These are phyloP conservation scores for Rachicladosporium sp. DNA, from an alignment of 2,329 filamentous ascomycete species.

Conservation along the genomic window DNA sequence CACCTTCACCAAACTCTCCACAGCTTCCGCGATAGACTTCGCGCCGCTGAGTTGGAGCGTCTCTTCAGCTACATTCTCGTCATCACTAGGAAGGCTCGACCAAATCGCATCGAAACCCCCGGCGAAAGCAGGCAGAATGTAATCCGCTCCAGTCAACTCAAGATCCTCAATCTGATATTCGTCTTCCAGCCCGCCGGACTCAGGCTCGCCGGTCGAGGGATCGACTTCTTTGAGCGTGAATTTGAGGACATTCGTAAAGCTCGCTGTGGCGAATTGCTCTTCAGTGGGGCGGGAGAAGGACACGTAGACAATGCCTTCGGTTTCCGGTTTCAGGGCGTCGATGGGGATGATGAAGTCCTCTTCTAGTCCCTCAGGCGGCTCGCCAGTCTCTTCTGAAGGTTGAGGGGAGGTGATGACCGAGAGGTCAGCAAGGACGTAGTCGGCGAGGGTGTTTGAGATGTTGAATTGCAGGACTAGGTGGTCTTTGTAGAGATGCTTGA, in stretches of 20 bases:
- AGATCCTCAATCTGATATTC: conserved; percentile 96
- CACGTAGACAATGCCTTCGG: conserved; percentile 88
- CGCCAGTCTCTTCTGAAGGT: conserved; percentile 78
- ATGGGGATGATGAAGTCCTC: conserved; percentile 92
- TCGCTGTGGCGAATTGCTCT: conserved; percentile 66
- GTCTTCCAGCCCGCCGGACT: conserved; percentile 87
- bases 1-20: conserved; percentile 74
- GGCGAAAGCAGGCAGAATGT: conserved; percentile 84
- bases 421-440: conserved; percentile 81
- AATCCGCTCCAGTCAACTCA: conserved; percentile 82
- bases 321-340: conserved; percentile 67
- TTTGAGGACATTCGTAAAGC: conserved; percentile 85
- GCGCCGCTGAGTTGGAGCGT: conserved; percentile 77
- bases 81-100: conserved; percentile 58
- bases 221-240: conserved; percentile 98
- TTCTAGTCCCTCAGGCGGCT: conserved; percentile 54
- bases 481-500: conserved; percentile 98
- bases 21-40: conserved; percentile 93
- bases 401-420: conserved; percentile 68
- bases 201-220: conserved; percentile 80
- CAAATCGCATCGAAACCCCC: conserved; percentile 92
- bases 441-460: conserved; percentile 90
- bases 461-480: conserved; percentile 93
- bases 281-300: conserved; percentile 77
- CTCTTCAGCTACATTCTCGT: conserved; percentile 78